A percentile compares a stretch with the other conserved stretches of the same genome.
Conservation (phyloP, 805 yeast species). For the Myxozyma geophila region DNA sequence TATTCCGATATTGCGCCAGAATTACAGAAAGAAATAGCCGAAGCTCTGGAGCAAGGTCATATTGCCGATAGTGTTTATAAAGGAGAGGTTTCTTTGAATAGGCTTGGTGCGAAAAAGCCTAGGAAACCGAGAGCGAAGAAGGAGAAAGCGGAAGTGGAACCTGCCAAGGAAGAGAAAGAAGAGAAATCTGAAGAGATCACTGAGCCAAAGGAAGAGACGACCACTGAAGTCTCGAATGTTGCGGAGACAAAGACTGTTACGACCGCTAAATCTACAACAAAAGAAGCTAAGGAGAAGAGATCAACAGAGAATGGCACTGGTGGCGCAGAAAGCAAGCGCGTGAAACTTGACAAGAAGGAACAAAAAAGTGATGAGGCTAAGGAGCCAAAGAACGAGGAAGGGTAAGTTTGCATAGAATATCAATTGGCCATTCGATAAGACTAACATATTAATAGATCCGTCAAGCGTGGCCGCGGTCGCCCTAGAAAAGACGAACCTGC, state of each 20-base stretch:
- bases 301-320: background rate
- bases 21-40: slow-evolving; percentile 15
- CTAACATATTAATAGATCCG: background rate
- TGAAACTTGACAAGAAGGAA: background rate
- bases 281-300: background rate
- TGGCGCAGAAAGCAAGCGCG: background rate
- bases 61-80: slow-evolving; percentile 27
- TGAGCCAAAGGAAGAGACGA: background rate
- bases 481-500: slow-evolving; percentile 12
- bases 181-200: background rate
- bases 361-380: background rate
- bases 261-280: background rate
- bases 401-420: no score
- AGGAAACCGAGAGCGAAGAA: slow-evolving; percentile 13
- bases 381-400: background rate
- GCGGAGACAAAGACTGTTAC: background rate
- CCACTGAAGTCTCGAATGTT: background rate
- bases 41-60: slow-evolving; percentile 34
- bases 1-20: slow-evolving; percentile 27
- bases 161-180: background rate
- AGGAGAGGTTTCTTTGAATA: slow-evolving; percentile 27
- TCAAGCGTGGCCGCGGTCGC: slow-evolving; percentile 32
- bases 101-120: slow-evolving; percentile 16
- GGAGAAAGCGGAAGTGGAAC: background rate
- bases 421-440: background rate